These are phyloP conservation scores for Candida wancherniae DNA, from an alignment of 805 yeast genomes.

Conservation along the genomic window DNA sequence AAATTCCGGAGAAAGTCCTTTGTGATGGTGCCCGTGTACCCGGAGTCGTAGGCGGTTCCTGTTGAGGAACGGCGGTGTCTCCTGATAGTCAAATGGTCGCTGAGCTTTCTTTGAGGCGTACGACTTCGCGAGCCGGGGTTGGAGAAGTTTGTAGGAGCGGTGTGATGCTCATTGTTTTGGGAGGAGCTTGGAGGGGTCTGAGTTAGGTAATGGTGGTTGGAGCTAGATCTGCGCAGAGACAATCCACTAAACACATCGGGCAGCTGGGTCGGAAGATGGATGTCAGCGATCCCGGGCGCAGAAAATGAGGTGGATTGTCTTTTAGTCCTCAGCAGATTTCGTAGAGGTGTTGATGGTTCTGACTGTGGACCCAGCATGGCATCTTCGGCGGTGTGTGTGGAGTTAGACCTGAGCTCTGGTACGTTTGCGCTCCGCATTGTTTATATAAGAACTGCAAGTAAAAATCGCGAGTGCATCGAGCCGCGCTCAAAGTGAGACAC, in stretches of 20 bases:
- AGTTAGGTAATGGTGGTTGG: too few species aligned
- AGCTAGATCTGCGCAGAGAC: constrained; percentile 8
- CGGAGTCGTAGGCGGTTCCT: constrained; percentile 23
- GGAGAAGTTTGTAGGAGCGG: constrained; percentile 3
- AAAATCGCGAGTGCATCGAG: too few species aligned
- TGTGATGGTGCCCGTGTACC: constrained; percentile 34
- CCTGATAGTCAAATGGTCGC: constrained; percentile 13
- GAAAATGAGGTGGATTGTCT: constrained; percentile 10
- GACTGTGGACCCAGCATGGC: constrained; percentile 15
- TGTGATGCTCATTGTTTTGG: too few species aligned
- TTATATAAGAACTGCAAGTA: too few species aligned
- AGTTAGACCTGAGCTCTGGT: too few species aligned
- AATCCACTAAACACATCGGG: constrained; percentile 13
- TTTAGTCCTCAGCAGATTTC: constrained; percentile 3
- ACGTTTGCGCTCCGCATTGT: too few species aligned
- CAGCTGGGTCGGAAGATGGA: constrained; percentile 22
- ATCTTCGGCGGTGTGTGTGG: too few species aligned
- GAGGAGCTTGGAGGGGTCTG: too few species aligned
- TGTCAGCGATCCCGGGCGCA: constrained; percentile 10
- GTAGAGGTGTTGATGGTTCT: constrained; percentile 20
- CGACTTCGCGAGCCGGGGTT: constrained; percentile 4
- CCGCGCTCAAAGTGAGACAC: too few species aligned
- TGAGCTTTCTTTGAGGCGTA: constrained; percentile 13
- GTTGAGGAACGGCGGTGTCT: constrained; percentile 16
- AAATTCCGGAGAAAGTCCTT: constrained; percentile 33